Evolutionary conservation across 371 early-diverging fungal genomes (phyloP), one percentile per base, ranked within the genome.

Genomic region (Sporodiniella umbellata): DNA sequence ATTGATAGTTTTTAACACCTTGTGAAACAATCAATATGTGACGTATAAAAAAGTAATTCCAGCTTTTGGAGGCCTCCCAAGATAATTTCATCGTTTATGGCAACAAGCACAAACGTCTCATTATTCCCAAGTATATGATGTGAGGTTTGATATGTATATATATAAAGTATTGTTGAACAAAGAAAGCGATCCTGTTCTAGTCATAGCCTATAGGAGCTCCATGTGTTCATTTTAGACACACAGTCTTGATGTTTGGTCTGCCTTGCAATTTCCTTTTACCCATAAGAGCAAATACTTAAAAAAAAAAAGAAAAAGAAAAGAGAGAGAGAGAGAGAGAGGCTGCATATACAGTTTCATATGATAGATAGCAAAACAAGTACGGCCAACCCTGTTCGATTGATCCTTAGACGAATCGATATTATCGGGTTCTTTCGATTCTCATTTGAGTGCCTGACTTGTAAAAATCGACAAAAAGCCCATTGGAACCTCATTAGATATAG

Each of bases 161-260:
- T 10, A 31, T 31, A 12, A 12, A 23, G 76, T 95, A 6, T 76
- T 99, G 42, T 99, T 98, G 69, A 99, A 99, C 42, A 90, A 94
- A n/a, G 79, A 99, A 19, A 83, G 93, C 49, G 99, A 99, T 40
- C 99, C 96, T 77, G 91, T 90, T 14, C 94, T 99, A 53, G 96
- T 98, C 48, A 87, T 99, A 40, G 76, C 99, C 54, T 96, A 98
- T 79, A 92, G 93, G 66, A 80, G 99, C 47, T 70, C 85, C 19
- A 99, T 99, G 33, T 99, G 99, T 65, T 73, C 99, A 56, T 99
- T 99, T 57, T 99, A 99, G 84, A 99, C 99, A 90, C 99, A 99
- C 87, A 99, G 96, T 48, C 92, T 99, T 75, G 99, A 99, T 81
- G 99, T 99, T 85, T 99, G 99, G 79, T 98, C 99, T 18, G 99